Conservation (phyloP, 305 asterid species). For the Solanum aculeatissimum region DNA sequence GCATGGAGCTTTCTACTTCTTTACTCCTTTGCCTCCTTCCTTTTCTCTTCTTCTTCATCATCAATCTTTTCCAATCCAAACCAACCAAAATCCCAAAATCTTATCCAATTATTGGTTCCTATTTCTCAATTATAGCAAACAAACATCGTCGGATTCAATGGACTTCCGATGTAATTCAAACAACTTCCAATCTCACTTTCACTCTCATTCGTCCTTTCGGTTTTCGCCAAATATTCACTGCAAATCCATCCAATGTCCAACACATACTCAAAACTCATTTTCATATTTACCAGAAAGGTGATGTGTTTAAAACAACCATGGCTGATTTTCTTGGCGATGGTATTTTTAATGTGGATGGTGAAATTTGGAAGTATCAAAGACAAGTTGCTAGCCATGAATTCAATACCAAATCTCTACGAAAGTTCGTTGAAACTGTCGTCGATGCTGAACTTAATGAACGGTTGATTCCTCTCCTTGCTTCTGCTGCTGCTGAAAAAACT, state of each 20-base stretch:
- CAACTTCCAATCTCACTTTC: conserved; percentile 10
- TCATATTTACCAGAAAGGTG: conserved; percentile 8
- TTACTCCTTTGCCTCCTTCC: conserved; percentile 12
- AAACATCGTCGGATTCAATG: conserved; percentile 11
- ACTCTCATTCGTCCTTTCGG: conserved; percentile 16
- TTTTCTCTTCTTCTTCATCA: conserved; percentile 1
- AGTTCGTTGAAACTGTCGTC: conserved; percentile 4
- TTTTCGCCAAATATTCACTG: not conserved
- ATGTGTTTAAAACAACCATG: not conserved
- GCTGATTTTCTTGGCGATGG: conserved; percentile 12
- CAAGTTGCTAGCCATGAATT: conserved; percentile 15
- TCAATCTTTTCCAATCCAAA: not conserved
- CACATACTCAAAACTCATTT: conserved; percentile 10
- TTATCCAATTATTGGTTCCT: conserved; percentile 26
- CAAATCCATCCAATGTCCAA: not conserved
- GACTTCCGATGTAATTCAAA: conserved; percentile 6
- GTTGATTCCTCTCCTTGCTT: not conserved
- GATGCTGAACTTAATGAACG: not conserved
- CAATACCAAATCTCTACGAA: conserved; percentile 9
- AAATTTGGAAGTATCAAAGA: conserved; percentile 12
- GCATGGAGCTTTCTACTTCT: conserved; percentile 4
- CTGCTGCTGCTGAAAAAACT: not conserved
- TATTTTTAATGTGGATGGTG: conserved; percentile 11
- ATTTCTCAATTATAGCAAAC: conserved; percentile 6
- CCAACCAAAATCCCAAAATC: conserved; percentile 12